Evolutionary conservation across 192 early-diverging fungal genomes (phyloP), one percentile per base, ranked within the genome.

Genomic region (Funneliformis geosporum): DNA sequence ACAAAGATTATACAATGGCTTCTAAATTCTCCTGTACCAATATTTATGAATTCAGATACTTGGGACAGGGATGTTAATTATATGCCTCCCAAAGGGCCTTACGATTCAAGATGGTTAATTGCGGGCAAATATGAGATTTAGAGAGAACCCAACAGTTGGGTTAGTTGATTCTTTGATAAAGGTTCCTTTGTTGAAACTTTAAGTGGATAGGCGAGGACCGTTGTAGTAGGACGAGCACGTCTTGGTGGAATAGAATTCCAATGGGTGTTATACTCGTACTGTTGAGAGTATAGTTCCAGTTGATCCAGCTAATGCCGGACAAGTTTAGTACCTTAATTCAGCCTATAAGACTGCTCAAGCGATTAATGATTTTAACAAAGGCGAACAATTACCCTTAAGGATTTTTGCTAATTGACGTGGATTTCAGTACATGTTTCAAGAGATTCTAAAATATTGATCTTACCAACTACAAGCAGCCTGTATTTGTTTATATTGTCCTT

Each of bases 321-420:
- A 95, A 80, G 98, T 99, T 60, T 99, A 97, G 98, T 96, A 95
- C 83, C 98, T 97, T 59, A 97, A 98, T 91, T 97, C 95, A 60
- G 95, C 98, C 18, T 99, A 90, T 90, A 99, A 99, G 90, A 99
- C 98, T 27, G 96, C 98, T 16, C 98, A 99, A 87, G 97, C 98
- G 1, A 99, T 99, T 85, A 93, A 94, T 81, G 98, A 99, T 87
- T 98, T 99, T 65, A 98, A 98, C 90, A 94, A 97, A 80, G 97
- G 97, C 83, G 98, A 99, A 86, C 96, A 97, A 81, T 88, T 99
- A 79, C 98, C 98, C 25, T 87, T 99, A 83, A 96, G 98, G 80
- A 95, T 99, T 85, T 98, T 99, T 92, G 98, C 98, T 84, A 99
- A 99, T 94, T 99, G 98, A 97, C 95, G 98, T 87, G 98, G 98